phyloP scores from a whole-genome alignment of 2,329 filamentous ascomycete genomes.

The Aspergillus calidoustus region DNA sequence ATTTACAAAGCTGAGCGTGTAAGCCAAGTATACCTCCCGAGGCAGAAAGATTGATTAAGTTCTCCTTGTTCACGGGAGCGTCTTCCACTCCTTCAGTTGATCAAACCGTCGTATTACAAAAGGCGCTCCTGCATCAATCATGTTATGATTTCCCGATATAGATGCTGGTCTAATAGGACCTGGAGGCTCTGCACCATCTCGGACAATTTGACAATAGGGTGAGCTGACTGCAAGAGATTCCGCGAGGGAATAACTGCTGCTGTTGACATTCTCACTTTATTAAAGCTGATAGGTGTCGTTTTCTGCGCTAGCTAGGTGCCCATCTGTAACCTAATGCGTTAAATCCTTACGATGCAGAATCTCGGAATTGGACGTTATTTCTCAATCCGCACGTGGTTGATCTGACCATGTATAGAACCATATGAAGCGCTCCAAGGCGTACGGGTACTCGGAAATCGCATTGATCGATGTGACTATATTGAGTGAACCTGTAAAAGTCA shows the following conservation, averaged over 20 bases:
- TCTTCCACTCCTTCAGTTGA: slow-evolving; percentile 34
- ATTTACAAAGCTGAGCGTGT: background rate
- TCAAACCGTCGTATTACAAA: slow-evolving; percentile 42
- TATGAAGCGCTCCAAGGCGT: background rate
- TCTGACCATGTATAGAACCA: slow-evolving; percentile 17
- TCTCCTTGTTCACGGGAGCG: slow-evolving; percentile 34
- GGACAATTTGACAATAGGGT: slow-evolving; percentile 27
- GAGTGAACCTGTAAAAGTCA: too few species aligned
- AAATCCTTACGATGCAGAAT: background rate
- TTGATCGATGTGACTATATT: too few species aligned
- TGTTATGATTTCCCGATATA: slow-evolving; percentile 34
- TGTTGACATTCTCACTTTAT: too few species aligned
- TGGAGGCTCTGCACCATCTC: slow-evolving; percentile 23
- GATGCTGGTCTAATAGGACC: slow-evolving; percentile 8
- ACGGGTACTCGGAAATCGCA: too few species aligned
- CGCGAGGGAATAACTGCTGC: slow-evolving; percentile 8
- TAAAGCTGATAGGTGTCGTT: too few species aligned
- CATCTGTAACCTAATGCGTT: too few species aligned
- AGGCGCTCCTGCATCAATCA: slow-evolving; percentile 35
- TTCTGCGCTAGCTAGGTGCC: too few species aligned
- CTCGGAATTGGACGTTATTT: slow-evolving; percentile 12
- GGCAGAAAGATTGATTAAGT: slow-evolving; percentile 36
- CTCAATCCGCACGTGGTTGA: background rate
- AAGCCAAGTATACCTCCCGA: slow-evolving; percentile 34
- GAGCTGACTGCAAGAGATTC: slow-evolving; percentile 20